Conservation (phyloP, 2,329 filamentous ascomycete genomes). For the Phialophora chinensis region DNA sequence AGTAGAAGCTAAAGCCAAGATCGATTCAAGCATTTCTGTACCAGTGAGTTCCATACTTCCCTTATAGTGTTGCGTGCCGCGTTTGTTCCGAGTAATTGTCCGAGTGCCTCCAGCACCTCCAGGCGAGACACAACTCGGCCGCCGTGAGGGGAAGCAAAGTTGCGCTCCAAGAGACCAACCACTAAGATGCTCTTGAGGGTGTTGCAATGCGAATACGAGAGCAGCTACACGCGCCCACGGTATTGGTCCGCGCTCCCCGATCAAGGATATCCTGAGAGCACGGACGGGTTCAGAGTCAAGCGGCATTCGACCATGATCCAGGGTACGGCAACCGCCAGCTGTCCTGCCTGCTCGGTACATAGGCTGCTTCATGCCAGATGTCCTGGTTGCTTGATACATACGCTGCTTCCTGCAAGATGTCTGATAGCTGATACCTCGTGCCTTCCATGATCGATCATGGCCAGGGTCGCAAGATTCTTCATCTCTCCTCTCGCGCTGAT, state of each 20-base stretch:
- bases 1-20: not conserved
- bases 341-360: not conserved
- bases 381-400: not conserved
- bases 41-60: not conserved
- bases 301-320: not conserved
- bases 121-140: not conserved
- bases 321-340: not conserved
- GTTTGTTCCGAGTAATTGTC: no score
- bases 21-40: not conserved
- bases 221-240: not conserved
- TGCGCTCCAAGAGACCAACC: not conserved
- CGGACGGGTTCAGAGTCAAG: not conserved
- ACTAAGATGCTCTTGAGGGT: not conserved
- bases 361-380: not conserved
- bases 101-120: no score
- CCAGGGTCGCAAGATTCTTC: constrained; percentile 1
- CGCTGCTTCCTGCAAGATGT: no score
- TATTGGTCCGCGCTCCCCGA: no score
- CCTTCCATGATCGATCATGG: not conserved
- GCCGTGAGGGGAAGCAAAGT: not conserved
- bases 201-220: constrained; percentile 3
- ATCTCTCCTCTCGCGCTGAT: constrained; percentile 9
- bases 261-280: no score
- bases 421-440: not conserved
- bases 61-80: no score